A percentile compares a stretch with the other conserved stretches of the same genome.
phyloP scores from a whole-genome alignment of 1,139 yeast genomes.

The Pichia kudriavzevii region DNA sequence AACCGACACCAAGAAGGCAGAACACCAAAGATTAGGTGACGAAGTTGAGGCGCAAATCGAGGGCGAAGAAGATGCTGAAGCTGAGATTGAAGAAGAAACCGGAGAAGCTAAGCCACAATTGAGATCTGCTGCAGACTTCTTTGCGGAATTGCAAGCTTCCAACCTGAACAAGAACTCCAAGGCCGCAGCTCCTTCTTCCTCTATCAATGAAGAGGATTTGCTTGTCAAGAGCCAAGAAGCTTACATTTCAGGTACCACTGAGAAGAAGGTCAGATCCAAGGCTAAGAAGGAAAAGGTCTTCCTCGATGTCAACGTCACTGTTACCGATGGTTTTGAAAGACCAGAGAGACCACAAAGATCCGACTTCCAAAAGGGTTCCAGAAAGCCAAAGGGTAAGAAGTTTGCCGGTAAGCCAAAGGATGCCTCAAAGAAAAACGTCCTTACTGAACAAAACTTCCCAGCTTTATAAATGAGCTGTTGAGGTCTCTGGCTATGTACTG shows the following conservation, averaged over 20 bases:
- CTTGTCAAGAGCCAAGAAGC: constrained; percentile 51
- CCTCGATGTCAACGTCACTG: constrained; percentile 60
- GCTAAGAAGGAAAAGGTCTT: constrained; percentile 61
- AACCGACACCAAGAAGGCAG: constrained; percentile 78
- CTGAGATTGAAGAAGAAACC: constrained; percentile 36
- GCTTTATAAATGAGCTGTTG: constrained; percentile 31
- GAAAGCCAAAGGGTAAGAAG: constrained; percentile 14
- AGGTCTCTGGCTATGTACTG: too few relatives aligned
- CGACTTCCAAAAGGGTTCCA: constrained; percentile 25
- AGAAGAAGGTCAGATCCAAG: constrained; percentile 57
- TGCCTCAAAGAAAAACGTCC: constrained; percentile 30
- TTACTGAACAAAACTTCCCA: constrained; percentile 52
- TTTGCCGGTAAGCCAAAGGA: constrained; percentile 13
- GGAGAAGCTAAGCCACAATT: constrained; percentile 34
- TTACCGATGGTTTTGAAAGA: constrained; percentile 40
- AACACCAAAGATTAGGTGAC: constrained; percentile 82
- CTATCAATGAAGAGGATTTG: constrained; percentile 50
- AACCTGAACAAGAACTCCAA: constrained; percentile 28
- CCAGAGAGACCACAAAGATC: constrained; percentile 19
- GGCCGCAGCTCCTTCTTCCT: constrained; percentile 59
- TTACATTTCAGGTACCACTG: constrained; percentile 47
- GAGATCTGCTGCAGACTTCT: constrained; percentile 67
- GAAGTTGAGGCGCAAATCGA: constrained; percentile 59
- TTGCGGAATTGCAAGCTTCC: constrained; percentile 44
- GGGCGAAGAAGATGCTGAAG: constrained; percentile 55